Percentiles rank a stretch among this genome's conserved stretches.
These are phyloP conservation scores for Neoarthrinium moseri DNA, from an alignment of 2,329 filamentous ascomycete genomes.

Conservation along the genomic window DNA sequence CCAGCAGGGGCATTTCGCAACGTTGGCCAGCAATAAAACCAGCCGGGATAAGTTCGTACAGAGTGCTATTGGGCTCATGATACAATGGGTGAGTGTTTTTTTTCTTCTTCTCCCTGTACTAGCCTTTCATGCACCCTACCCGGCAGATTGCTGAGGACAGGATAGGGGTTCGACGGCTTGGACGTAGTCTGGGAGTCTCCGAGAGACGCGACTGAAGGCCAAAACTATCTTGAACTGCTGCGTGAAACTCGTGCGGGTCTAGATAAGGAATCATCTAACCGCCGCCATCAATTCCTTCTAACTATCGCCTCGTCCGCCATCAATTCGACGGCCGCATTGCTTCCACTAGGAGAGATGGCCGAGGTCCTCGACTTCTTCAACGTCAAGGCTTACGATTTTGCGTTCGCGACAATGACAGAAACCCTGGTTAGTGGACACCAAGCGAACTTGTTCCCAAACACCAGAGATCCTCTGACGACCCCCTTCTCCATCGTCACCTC, in stretches of 20 bases:
- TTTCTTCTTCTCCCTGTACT: too few relatives aligned
- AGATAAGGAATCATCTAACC: background rate
- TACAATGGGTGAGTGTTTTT: too few relatives aligned
- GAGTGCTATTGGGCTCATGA: constrained; percentile 1
- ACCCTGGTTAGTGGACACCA: constrained; percentile 1
- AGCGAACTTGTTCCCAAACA: background rate
- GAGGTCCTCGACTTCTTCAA: background rate
- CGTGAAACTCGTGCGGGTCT: background rate
- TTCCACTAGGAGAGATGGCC: background rate
- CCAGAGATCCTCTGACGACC: background rate
- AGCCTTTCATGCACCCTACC: too few relatives aligned
- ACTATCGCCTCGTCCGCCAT: background rate
- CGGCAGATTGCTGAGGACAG: background rate
- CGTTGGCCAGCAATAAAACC: background rate
- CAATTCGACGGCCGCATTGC: too few relatives aligned
- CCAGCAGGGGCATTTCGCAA: background rate
- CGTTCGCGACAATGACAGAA: background rate
- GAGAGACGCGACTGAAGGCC: background rate
- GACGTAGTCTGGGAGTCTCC: constrained; percentile 2
- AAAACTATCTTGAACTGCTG: background rate
- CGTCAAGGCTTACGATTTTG: constrained; percentile 1
- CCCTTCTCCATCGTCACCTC: background rate
- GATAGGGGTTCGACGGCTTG: constrained; percentile 2
- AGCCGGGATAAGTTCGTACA: background rate
- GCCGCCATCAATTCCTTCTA: background rate